Percentiles rank a stretch among this genome's conserved stretches.
These are phyloP conservation scores for Zarea fungicola DNA, from an alignment of 2,329 filamentous ascomycete genomes.

Conservation along the genomic window DNA sequence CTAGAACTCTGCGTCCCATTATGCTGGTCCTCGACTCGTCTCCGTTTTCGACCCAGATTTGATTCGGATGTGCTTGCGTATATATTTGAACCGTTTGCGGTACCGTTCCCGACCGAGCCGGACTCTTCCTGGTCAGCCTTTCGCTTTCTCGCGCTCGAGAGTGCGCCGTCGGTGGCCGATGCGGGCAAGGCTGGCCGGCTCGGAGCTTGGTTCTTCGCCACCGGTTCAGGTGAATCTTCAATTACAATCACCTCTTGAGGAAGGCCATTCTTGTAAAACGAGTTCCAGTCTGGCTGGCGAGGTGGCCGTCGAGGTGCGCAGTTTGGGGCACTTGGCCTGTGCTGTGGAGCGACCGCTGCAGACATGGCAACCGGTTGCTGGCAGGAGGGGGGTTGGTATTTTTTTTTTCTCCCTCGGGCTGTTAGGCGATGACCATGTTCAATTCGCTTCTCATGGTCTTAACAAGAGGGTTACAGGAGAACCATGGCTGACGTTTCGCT, in stretches of 20 bases:
- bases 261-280: slow-evolving; percentile 70
- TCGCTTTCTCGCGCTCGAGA: slow-evolving; percentile 8
- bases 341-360: slow-evolving; percentile 11
- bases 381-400: not conserved
- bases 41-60: slow-evolving; percentile 5
- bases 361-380: slow-evolving; percentile 6
- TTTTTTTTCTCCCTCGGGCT: not conserved
- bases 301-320: slow-evolving; percentile 3
- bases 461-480: slow-evolving; percentile 2
- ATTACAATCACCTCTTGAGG: slow-evolving; percentile 76
- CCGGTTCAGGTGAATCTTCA: slow-evolving; percentile 56
- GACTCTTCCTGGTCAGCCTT: not conserved
- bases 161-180: not conserved
- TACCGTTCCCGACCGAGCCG: slow-evolving; percentile 3
- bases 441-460: slow-evolving; percentile 1
- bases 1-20: not conserved
- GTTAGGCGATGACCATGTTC: slow-evolving; percentile 4
- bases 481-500: slow-evolving; percentile 2
- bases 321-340: slow-evolving; percentile 6
- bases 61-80: not conserved
- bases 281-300: slow-evolving; percentile 63
- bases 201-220: slow-evolving; percentile 18
- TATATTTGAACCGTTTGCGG: not conserved
- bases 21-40: not conserved
- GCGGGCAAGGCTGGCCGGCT: not conserved